Percentiles rank a stretch among this genome's conserved stretches.
Evolutionary conservation across 139 green algal genomes (phyloP).

Genomic region (Asterochloris sp.): DNA sequence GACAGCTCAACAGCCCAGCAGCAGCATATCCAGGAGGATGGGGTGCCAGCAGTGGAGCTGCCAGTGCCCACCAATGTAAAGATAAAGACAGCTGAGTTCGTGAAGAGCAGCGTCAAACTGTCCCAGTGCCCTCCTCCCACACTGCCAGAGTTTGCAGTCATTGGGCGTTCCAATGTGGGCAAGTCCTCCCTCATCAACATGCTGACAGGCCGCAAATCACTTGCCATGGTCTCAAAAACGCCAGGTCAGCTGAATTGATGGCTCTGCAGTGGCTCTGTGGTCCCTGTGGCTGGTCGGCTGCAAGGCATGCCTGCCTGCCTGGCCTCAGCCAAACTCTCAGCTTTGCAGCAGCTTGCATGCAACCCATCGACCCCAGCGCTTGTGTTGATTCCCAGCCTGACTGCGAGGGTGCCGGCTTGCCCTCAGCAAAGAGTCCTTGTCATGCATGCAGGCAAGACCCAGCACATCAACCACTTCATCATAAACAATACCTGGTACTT

Average conservation of each 20-base stretch:
- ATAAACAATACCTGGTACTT: slow-evolving; percentile 95
- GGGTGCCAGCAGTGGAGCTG: slow-evolving; percentile 6
- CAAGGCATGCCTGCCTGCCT: not conserved
- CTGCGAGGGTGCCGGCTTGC: not conserved
- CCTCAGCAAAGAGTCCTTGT: not conserved
- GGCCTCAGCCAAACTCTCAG: too few relatives aligned
- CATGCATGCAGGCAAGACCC: slow-evolving; percentile 84
- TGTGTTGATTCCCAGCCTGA: not conserved
- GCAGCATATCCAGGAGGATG: too few relatives aligned
- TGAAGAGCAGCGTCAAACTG: slow-evolving; percentile 69
- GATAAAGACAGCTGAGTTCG: slow-evolving; percentile 50
- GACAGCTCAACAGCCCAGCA: too few relatives aligned
- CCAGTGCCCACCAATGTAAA: slow-evolving; percentile 16
- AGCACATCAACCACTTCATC: slow-evolving; percentile 95
- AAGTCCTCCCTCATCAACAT: slow-evolving; percentile 97
- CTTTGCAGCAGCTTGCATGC: too few relatives aligned
- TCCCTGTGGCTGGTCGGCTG: not conserved
- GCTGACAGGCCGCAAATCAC: slow-evolving; percentile 65
- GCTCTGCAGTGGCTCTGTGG: not conserved
- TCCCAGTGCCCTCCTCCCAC: slow-evolving; percentile 60
- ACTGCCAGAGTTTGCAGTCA: slow-evolving; percentile 92
- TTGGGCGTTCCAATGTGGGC: slow-evolving; percentile 95
- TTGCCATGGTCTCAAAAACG: slow-evolving; percentile 91
- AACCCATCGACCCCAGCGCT: too few relatives aligned
- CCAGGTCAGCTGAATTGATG: slow-evolving; percentile 60